Percentiles rank a stretch among this genome's conserved stretches.
These are phyloP conservation scores for Prunus mume DNA, from an alignment of 306 rosid genomes.

Conservation along the genomic window DNA sequence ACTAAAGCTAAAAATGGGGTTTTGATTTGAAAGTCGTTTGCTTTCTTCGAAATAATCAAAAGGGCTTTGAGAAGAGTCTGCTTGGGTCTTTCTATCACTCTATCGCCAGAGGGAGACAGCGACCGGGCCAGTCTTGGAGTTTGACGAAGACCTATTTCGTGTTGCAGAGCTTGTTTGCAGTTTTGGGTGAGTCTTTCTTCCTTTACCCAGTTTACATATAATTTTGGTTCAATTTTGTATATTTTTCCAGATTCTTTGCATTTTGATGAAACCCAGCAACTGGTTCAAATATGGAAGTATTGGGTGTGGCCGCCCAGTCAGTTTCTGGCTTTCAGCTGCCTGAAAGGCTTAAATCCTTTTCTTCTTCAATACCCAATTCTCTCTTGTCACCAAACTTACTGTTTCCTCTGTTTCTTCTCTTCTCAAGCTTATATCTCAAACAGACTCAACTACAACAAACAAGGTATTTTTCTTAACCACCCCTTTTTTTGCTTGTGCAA, in stretches of 20 bases:
- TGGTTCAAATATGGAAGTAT: neutral
- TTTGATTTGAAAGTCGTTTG: neutral
- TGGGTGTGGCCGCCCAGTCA: neutral
- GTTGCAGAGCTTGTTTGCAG: neutral
- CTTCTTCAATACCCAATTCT: neutral
- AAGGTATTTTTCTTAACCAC: too few relatives aligned
- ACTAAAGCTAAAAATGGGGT: neutral
- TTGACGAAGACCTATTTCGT: neutral
- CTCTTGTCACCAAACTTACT: neutral
- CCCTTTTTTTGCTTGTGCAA: neutral
- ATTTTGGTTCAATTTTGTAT: conserved; percentile 1
- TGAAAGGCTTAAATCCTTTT: neutral
- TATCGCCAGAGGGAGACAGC: neutral
- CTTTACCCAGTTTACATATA: neutral
- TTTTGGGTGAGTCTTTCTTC: conserved; percentile 7
- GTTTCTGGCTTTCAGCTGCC: neutral
- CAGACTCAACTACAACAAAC: too few relatives aligned
- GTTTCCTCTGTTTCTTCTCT: neutral
- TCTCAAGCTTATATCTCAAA: neutral
- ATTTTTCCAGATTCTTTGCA: neutral
- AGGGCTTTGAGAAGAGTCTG: neutral
- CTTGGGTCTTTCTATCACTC: neutral
- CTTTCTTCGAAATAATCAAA: neutral
- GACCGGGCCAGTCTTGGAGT: neutral
- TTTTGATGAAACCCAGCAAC: neutral